phyloP scores from a whole-genome alignment of 2,329 filamentous ascomycete genomes.

The Huntiella omanensis region DNA sequence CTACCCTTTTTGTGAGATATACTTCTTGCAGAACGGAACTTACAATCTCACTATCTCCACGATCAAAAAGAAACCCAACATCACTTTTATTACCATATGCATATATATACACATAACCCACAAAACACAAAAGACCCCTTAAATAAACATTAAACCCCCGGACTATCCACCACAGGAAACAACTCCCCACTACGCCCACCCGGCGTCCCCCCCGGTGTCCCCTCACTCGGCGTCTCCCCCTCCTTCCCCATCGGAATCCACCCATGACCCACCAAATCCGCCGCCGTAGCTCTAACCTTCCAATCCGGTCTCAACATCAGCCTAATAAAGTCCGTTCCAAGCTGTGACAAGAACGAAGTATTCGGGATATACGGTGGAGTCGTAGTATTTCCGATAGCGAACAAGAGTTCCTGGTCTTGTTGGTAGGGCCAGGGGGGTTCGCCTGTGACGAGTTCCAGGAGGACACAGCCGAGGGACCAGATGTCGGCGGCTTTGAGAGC shows the following conservation, averaged over 20 bases:
- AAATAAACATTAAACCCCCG: background rate
- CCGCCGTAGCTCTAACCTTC: slow-evolving; percentile 55
- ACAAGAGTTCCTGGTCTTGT: no score
- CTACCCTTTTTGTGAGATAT: no score
- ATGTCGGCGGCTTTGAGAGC: slow-evolving; percentile 61
- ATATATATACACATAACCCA: no score
- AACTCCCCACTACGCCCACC: slow-evolving; percentile 2
- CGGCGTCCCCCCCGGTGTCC: slow-evolving; percentile 16
- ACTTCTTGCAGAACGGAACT: no score
- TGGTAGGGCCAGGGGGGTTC: slow-evolving; percentile 64
- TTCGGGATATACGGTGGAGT: no score
- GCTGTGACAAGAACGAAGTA: slow-evolving; percentile 16
- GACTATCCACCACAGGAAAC: slow-evolving; percentile 1
- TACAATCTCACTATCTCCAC: no score
- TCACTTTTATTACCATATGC: no score
- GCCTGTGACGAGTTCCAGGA: slow-evolving; percentile 94
- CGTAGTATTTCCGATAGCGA: no score
- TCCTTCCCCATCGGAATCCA: slow-evolving; percentile 57
- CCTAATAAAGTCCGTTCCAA: slow-evolving; percentile 74
- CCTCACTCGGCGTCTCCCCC: slow-evolving; percentile 42
- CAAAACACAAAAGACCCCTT: no score
- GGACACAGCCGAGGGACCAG: slow-evolving; percentile 92
- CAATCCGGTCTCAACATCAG: slow-evolving; percentile 79
- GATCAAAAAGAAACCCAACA: no score
- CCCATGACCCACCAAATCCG: slow-evolving; percentile 82